Conservation (phyloP, 2,329 filamentous ascomycete genomes). For the Neoascochyta sp. region DNA sequence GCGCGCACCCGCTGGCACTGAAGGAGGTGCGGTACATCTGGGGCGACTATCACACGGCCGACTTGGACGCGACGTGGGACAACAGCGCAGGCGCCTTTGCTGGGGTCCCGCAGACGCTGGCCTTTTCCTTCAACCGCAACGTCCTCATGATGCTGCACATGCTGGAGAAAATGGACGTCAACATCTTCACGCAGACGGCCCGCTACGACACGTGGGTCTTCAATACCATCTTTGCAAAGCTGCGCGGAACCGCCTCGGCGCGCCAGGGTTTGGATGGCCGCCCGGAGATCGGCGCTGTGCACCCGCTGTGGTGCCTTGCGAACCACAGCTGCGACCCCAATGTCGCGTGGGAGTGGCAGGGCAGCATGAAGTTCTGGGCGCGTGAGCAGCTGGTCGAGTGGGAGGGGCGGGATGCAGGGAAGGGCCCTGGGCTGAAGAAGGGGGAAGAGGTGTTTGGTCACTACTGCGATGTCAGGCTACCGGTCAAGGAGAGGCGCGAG, state of each 20-base stretch:
- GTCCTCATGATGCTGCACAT: conserved; percentile 72
- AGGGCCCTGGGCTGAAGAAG: conserved; percentile 60
- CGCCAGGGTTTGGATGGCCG: conserved; percentile 67
- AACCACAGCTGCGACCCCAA: conserved; percentile 97
- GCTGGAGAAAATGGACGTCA: conserved; percentile 79
- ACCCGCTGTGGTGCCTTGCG: conserved; percentile 92
- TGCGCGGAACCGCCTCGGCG: conserved; percentile 83
- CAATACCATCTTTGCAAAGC: conserved; percentile 90
- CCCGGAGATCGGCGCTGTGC: conserved; percentile 88
- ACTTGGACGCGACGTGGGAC: conserved; percentile 22
- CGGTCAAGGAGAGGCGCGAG: conserved; percentile 76
- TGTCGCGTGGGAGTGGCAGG: conserved; percentile 90
- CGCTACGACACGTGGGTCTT: conserved; percentile 75
- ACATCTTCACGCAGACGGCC: conserved; percentile 59
- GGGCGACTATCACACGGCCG: conserved; percentile 54
- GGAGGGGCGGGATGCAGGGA: conserved; percentile 30
- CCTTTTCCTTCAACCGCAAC: conserved; percentile 74
- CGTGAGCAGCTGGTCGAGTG: conserved; percentile 57
- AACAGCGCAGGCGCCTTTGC: conserved; percentile 17
- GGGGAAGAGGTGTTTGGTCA: conserved; percentile 89
- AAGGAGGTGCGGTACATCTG: conserved; percentile 62
- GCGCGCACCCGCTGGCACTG: conserved; percentile 56
- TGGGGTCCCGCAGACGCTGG: conserved; percentile 56
- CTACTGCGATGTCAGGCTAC: conserved; percentile 82
- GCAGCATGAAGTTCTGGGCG: conserved; percentile 67